Evolutionary conservation across 2,329 filamentous ascomycete species (phyloP).

Genomic region (Fusarium subtropicale): DNA sequence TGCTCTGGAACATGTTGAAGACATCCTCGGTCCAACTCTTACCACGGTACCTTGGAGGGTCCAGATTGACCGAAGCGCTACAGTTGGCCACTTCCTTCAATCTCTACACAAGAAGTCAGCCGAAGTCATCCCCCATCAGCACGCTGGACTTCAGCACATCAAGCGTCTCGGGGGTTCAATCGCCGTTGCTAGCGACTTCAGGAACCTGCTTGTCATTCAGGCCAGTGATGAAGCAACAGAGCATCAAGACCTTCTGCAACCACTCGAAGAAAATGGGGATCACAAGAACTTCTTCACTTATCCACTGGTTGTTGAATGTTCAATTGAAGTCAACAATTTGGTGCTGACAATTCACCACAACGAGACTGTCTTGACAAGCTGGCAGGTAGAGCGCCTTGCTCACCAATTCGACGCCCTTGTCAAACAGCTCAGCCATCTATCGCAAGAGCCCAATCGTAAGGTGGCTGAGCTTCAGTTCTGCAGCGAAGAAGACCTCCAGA

Average conservation of each 20-base stretch:
- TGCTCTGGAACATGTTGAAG: slow-evolving; percentile 14
- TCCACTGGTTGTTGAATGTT: slow-evolving; percentile 43
- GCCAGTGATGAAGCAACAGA: neutral
- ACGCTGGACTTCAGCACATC: slow-evolving; percentile 51
- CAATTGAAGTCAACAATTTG: slow-evolving; percentile 14
- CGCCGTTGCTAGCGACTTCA: slow-evolving; percentile 40
- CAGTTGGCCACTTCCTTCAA: slow-evolving; percentile 4
- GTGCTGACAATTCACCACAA: slow-evolving; percentile 31
- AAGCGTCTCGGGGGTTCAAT: slow-evolving; percentile 28
- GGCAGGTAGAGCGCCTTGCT: slow-evolving; percentile 25
- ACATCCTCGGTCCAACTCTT: slow-evolving; percentile 34
- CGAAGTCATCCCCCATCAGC: slow-evolving; percentile 46
- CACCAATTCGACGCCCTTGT: slow-evolving; percentile 37
- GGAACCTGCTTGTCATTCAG: slow-evolving; percentile 49
- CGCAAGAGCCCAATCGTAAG: slow-evolving; percentile 1
- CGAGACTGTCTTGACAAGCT: slow-evolving; percentile 9
- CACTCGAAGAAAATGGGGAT: slow-evolving; percentile 9
- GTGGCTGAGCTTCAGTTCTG: slow-evolving; percentile 30
- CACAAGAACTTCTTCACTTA: slow-evolving; percentile 42
- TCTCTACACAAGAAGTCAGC: slow-evolving; percentile 4
- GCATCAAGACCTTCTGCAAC: slow-evolving; percentile 3
- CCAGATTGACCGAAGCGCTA: slow-evolving; percentile 3
- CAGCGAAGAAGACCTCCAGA: slow-evolving; percentile 18
- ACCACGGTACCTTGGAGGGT: slow-evolving; percentile 30
- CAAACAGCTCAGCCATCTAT: slow-evolving; percentile 22